These are phyloP conservation scores for Cucurbita argyrosperma DNA, from an alignment of 306 rosid genomes.

Conservation along the genomic window DNA sequence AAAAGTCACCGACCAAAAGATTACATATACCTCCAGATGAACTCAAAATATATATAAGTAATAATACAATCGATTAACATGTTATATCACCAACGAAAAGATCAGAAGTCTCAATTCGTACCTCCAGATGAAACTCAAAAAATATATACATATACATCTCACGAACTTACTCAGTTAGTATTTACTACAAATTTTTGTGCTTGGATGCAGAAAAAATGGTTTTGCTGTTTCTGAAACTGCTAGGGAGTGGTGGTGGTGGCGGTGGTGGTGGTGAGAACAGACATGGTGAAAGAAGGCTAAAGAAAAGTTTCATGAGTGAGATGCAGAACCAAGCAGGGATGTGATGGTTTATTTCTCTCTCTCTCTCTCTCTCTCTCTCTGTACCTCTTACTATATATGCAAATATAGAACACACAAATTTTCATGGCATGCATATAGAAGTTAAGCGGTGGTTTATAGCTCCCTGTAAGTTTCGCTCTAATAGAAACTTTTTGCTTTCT, in stretches of 20 bases:
- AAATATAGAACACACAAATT: neutral
- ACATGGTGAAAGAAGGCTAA: neutral
- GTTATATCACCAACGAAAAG: too few species aligned
- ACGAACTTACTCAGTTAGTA: neutral
- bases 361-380: neutral
- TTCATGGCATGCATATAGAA: conserved; percentile 1
- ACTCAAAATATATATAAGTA: too few species aligned
- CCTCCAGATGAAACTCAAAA: too few species aligned
- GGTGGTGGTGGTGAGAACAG: neutral
- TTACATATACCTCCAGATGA: too few species aligned
- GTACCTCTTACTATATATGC: neutral
- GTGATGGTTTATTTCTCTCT: neutral
- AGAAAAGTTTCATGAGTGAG: neutral
- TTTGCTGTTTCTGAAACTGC: conserved; percentile 23
- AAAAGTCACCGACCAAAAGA: too few species aligned
- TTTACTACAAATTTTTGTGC: neutral
- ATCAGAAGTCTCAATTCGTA: too few species aligned
- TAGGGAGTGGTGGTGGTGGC: neutral
- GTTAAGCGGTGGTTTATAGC: neutral
- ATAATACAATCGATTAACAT: too few species aligned
- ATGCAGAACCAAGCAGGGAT: neutral
- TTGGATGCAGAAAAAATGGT: conserved; percentile 19
- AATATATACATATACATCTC: too few species aligned
- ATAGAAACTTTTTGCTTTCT: conserved; percentile 5
- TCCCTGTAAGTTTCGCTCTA: neutral